These are phyloP conservation scores for Ceratocystis destructans DNA, from an alignment of 2,329 filamentous ascomycete species.

Conservation along the genomic window DNA sequence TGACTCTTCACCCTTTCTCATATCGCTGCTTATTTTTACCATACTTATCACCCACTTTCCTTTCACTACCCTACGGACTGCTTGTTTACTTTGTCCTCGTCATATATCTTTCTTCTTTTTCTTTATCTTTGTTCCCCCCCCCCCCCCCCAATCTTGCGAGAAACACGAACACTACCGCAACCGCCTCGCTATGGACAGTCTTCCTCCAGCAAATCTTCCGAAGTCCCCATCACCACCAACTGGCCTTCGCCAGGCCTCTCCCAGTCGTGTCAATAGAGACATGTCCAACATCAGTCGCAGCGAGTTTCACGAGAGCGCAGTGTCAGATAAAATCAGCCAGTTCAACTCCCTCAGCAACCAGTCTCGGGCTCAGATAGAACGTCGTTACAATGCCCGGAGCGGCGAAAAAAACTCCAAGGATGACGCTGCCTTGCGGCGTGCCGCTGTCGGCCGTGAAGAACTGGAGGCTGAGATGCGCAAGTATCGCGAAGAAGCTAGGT, in stretches of 20 bases:
- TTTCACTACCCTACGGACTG: background rate
- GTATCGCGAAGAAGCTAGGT: slow-evolving; percentile 46
- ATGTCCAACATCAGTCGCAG: slow-evolving; percentile 28
- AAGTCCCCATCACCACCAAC: background rate
- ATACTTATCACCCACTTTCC: background rate
- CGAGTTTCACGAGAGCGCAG: slow-evolving; percentile 43
- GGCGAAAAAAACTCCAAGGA: background rate
- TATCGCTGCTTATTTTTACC: too few relatives aligned
- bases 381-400: slow-evolving; percentile 23
- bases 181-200: background rate
- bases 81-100: background rate
- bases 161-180: background rate
- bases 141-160: too few relatives aligned
- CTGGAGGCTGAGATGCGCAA: slow-evolving; percentile 54
- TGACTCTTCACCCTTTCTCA: too few relatives aligned
- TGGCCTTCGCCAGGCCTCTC: slow-evolving; percentile 43
- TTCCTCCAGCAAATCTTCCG: background rate
- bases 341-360: slow-evolving; percentile 54
- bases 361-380: slow-evolving; percentile 44
- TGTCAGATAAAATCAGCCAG: slow-evolving; percentile 55
- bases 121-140: background rate
- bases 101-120: background rate
- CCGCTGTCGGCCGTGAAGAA: slow-evolving; percentile 55
- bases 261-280: slow-evolving; percentile 46
- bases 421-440: slow-evolving; percentile 51